Evolutionary conservation across 1,284 basidiomycete species (phyloP).

Genomic region (Vanrija sp.): DNA sequence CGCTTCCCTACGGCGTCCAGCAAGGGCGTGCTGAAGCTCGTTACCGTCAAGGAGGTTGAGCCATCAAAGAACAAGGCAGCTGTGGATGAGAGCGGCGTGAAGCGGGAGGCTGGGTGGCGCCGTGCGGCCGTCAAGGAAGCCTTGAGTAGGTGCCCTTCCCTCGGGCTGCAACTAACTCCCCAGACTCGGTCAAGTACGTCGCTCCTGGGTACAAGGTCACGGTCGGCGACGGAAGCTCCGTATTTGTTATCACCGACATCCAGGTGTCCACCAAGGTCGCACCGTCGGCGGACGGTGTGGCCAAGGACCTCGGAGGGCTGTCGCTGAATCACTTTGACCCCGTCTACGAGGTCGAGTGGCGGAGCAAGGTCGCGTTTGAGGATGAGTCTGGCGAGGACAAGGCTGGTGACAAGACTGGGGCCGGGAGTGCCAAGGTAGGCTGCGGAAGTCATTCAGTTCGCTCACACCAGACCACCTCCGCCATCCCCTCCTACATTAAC

Average conservation of each 20-base stretch:
- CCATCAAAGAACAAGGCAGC: not conserved
- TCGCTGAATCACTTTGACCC: conserved; percentile 53
- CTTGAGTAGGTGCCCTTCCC: conserved; percentile 31
- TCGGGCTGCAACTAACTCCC: not conserved
- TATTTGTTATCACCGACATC: conserved; percentile 56
- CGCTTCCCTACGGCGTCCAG: conserved; percentile 22
- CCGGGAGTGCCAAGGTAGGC: not conserved
- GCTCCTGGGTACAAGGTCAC: conserved; percentile 60
- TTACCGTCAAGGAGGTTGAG: conserved; percentile 19
- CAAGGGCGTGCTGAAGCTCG: conserved; percentile 20
- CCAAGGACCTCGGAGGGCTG: conserved; percentile 28
- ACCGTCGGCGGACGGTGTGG: conserved; percentile 12
- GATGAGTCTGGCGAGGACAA: conserved; percentile 2
- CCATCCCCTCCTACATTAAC: conserved; percentile 44
- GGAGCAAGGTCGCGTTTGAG: conserved; percentile 28
- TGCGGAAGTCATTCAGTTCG: too few species aligned
- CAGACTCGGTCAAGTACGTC: conserved; percentile 72
- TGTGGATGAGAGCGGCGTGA: conserved; percentile 14
- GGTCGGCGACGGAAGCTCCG: conserved; percentile 60
- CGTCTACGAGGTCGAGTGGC: conserved; percentile 46
- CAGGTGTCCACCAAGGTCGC: conserved; percentile 52
- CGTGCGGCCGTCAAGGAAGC: conserved; percentile 50
- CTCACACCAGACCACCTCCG: conserved; percentile 7
- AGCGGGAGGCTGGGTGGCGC: conserved; percentile 46
- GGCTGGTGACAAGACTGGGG: not conserved